phyloP scores from a whole-genome alignment of 331 rosid species.

The Quercus phellos region DNA sequence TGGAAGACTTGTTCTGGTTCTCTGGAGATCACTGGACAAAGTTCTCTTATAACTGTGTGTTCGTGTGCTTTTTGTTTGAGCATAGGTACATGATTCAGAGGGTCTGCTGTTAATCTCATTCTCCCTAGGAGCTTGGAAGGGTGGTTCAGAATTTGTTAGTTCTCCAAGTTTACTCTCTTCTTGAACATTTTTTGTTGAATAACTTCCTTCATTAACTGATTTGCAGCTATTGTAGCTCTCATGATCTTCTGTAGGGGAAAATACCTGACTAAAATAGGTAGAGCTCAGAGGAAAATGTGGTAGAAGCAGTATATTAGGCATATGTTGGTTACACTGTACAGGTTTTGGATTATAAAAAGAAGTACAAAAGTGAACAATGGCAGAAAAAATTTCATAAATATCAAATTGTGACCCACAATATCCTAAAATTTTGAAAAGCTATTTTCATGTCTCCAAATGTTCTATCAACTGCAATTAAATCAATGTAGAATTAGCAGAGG shows the following conservation, averaged over 20 bases:
- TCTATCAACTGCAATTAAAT: not conserved
- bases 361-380: not conserved
- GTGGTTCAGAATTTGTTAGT: not conserved
- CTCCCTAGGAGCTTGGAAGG: not conserved
- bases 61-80: not conserved
- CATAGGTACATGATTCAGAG: not conserved
- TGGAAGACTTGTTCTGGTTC: not conserved
- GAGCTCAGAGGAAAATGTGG: not conserved
- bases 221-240: not conserved
- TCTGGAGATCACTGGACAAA: slow-evolving; percentile 1
- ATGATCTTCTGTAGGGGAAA: slow-evolving; percentile 5
- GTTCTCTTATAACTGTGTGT: slow-evolving; percentile 2
- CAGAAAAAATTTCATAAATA: not conserved
- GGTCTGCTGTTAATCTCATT: not conserved
- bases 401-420: not conserved
- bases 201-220: not conserved
- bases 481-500: not conserved
- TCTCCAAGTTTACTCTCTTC: not conserved
- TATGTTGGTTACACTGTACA: not conserved
- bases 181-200: not conserved
- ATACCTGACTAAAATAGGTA: slow-evolving; percentile 10
- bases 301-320: not conserved
- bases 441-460: not conserved
- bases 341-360: not conserved
- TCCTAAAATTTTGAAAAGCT: not conserved